Base-by-base conservation (phyloP, 1,284 basidiomycete genomes). In the Anthracocystis panici-leucophaei region DNA sequence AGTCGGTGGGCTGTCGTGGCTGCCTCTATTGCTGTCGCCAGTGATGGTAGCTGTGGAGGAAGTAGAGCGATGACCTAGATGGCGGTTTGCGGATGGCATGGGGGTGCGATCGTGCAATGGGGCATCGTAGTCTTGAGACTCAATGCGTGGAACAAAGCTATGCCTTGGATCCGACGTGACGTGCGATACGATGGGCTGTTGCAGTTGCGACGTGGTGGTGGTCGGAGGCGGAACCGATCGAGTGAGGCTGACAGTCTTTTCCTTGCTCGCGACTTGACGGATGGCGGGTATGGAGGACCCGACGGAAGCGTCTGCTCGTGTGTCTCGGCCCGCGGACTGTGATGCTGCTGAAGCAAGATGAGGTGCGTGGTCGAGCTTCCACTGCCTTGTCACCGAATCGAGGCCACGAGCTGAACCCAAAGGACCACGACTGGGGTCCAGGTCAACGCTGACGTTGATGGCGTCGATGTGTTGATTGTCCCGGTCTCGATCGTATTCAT, bases 171-270 rank as follows among this genome's bases (percentile, higher is more conserved):
- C 65, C 14, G 57, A 20, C 0, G 52, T 35, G 5, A 20, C 38
- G 6, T 65, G 50, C 21, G 40, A 50, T 2, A 40, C 5, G 1
- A 40, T 27, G 0, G 57, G 57, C 23, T 61, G 67, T 27, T 70
- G 57, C 38, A 50, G 33, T 14, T 46, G 45, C 8, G 64, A 42
- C 10, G 33, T n/a, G 18, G 40, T 40, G 3, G 40, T 40, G 27
- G 57, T 52, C 1, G 65, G 45, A 7, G 57, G 53, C 20, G 73
- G 67, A 12, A 65, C 55, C 5, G 72, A 62, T 31, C 73, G 57
- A 1, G 73, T 80, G 44, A 81, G 66, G 42, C 55, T 76, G 56
- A 80, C 80, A n/a, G 76, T 48, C 53, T 80, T 75, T 49, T 75
- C 72, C 41, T 71, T 69, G 52, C 55, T 71, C 2, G 57, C 45